phyloP scores from a whole-genome alignment of 2,329 filamentous ascomycete genomes.

The Herpotrichia juniperi region DNA sequence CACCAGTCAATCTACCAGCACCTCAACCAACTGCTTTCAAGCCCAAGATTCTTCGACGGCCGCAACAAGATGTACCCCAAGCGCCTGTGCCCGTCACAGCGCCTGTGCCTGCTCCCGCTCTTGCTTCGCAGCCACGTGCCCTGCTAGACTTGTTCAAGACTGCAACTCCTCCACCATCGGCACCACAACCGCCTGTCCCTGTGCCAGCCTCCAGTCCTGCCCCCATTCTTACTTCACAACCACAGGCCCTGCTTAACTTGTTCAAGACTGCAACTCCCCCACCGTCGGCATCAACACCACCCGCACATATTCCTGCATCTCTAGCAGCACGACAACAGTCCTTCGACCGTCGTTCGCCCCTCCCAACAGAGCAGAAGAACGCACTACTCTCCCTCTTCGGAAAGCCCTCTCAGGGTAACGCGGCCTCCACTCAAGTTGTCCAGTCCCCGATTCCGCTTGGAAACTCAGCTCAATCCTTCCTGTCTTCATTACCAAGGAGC shows the following conservation, averaged over 20 bases:
- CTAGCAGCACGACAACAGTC: conserved; percentile 12
- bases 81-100: not conserved
- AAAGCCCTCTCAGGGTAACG: conserved; percentile 26
- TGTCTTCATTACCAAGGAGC: conserved; percentile 10
- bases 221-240: not conserved
- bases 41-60: conserved; percentile 44
- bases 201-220: not conserved
- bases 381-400: conserved; percentile 45
- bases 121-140: conserved; percentile 16
- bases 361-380: conserved; percentile 39
- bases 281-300: conserved; percentile 1
- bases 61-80: conserved; percentile 24
- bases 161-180: conserved; percentile 11
- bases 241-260: conserved; percentile 26
- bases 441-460: not conserved
- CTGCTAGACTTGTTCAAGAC: conserved; percentile 28
- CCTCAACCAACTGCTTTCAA: conserved; percentile 33
- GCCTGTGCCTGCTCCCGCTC: not conserved
- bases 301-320: not conserved
- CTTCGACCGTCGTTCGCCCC: conserved; percentile 35
- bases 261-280: conserved; percentile 22
- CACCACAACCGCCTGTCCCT: not conserved
- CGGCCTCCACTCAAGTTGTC: conserved; percentile 14
- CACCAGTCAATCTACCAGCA: conserved; percentile 12
- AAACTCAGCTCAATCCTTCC: not conserved